Base-by-base conservation (phyloP, 1,139 yeast genomes). In the Debaryomycetaceae sp. region DNA sequence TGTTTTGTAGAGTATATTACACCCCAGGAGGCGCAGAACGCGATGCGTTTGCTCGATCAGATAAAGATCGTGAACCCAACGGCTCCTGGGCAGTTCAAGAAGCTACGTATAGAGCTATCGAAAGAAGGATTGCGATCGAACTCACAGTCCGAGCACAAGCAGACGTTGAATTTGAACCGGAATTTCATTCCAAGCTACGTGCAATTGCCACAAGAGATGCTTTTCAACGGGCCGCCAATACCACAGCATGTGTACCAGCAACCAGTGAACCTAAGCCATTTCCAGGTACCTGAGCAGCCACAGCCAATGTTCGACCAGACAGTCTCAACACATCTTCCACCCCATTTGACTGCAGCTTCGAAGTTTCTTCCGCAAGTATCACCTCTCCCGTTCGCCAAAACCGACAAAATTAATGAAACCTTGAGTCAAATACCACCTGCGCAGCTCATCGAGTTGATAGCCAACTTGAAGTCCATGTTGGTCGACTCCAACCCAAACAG, bases 371-470 rank as follows among this genome's bases (percentile, higher is more conserved):
- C 86, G 2, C 65, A 62, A 36, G 74, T 78, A 18, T 66, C 59
- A 35, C 58, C 61, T 24, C 61, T 67, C 34, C 75, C 75, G 11
- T 70, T 77, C 47, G 61, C 73, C 5, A 48, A 50, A 5, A 71
- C 78, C 15, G 87, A 81, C 51, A 71, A 72, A 38, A 76, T 78
- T 42, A 74, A 71, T 44, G 70, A 70, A 43, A 82, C 81, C 18
- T 61, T 84, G 45, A 72, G 82, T 42, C 67, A 75, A 35, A 75
- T 84, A 22, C 83, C 87, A 2, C 92, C 92, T 3, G 75, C 82
- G 13, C 83, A 81, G 48, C 63, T 84, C 42, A 75, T 85, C 30
- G 88, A 83, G 55, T 63, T 83, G 37, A 69, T 85, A 31, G 75
- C 88, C 4, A 81, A 81, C 45, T 61, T 85, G 46, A 84, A 83